These are phyloP conservation scores for Elsinoe batatas DNA, from an alignment of 2,329 filamentous ascomycete genomes.

Conservation along the genomic window DNA sequence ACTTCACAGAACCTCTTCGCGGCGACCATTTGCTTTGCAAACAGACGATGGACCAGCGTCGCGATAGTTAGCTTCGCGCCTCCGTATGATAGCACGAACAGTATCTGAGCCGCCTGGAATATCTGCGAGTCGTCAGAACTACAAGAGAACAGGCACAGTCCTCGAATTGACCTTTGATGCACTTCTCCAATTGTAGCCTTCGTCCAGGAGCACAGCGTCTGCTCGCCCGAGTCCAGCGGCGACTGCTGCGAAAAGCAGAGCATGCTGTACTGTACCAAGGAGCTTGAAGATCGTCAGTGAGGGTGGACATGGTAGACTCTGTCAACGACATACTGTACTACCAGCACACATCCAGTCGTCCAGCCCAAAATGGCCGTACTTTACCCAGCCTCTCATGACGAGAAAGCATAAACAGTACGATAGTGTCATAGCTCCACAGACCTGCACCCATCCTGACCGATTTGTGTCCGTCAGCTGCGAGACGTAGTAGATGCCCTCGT, in stretches of 20 bases:
- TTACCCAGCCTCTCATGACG: constrained; percentile 2
- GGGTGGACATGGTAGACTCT: background rate
- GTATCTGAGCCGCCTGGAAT: background rate
- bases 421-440: constrained; percentile 11
- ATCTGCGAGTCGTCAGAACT: background rate
- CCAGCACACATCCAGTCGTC: constrained; percentile 13
- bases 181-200: background rate
- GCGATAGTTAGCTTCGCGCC: background rate
- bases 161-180: background rate
- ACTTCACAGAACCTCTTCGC: background rate
- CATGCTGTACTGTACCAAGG: constrained; percentile 7
- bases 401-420: constrained; percentile 9
- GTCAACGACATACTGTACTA: constrained; percentile 1
- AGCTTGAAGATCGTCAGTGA: background rate
- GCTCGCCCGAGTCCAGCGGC: constrained; percentile 8
- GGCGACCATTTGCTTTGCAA: background rate
- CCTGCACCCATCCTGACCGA: constrained; percentile 13
- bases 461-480: constrained; percentile 13
- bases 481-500: constrained; percentile 12
- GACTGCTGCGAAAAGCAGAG: constrained; percentile 8
- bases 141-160: background rate
- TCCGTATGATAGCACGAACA: background rate
- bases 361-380: background rate
- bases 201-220: background rate
- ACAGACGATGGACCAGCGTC: background rate